Evolutionary conservation across 2,329 filamentous ascomycete genomes (phyloP).

Genomic region (Cephalotrichum gorgonifer): DNA sequence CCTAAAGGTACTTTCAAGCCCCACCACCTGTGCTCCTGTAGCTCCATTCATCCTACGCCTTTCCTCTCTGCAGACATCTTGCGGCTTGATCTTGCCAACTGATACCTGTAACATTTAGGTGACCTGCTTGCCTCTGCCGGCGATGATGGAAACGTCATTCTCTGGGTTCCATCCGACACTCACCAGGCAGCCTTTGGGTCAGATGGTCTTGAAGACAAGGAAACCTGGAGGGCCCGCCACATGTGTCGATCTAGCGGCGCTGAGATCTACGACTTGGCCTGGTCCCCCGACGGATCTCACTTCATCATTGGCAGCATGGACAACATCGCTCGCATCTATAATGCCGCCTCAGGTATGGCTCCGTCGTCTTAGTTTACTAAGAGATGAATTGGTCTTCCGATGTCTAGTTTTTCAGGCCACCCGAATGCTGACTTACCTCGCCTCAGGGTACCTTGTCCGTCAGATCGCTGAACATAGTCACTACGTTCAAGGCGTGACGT

Average conservation of each 20-base stretch:
- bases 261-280: conserved; percentile 96
- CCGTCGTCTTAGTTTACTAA: conserved; percentile 4
- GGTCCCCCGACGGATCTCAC: conserved; percentile 93
- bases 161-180: conserved; percentile 85
- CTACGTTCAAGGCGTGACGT: conserved; percentile 95
- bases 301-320: conserved; percentile 99
- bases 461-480: conserved; percentile 97
- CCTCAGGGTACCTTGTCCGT: conserved; percentile 57
- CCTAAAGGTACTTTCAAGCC: conserved; percentile 63
- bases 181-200: conserved; percentile 64
- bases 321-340: conserved; percentile 95
- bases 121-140: conserved; percentile 91
- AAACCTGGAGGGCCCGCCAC: conserved; percentile 92
- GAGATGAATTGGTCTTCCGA: no score
- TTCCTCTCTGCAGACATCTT: not conserved
- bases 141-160: conserved; percentile 92
- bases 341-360: conserved; percentile 69
- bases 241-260: conserved; percentile 94
- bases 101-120: conserved; percentile 37
- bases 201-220: conserved; percentile 83
- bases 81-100: not conserved
- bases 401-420: no score
- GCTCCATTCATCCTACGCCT: not conserved
- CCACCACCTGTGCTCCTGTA: no score
- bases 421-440: conserved; percentile 2